Evolutionary conservation across 495 filamentous ascomycete genomes (phyloP).

Genomic region (Talaromyces ruber): DNA sequence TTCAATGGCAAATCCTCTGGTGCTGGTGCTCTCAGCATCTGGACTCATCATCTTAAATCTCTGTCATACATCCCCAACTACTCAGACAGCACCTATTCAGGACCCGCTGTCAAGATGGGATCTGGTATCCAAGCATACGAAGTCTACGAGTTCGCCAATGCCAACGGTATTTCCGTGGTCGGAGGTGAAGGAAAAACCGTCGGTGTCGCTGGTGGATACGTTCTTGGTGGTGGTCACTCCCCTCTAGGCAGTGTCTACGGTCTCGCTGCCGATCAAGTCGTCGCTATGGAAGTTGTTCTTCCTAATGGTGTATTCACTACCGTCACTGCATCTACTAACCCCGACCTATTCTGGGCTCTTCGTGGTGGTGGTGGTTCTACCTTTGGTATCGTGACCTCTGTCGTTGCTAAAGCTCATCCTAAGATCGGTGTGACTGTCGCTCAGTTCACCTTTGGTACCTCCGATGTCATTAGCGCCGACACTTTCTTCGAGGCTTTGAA

Average conservation of each 20-base stretch:
- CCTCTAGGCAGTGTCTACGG: constrained; percentile 15
- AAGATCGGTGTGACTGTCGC: constrained; percentile 31
- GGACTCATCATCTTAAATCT: constrained; percentile 52
- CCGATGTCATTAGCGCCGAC: constrained; percentile 18
- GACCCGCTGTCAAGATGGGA: constrained; percentile 47
- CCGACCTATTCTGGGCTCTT: constrained; percentile 55
- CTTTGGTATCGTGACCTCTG: constrained; percentile 44
- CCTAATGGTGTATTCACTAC: constrained; percentile 44
- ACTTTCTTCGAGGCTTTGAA: constrained; percentile 43
- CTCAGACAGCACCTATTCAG: constrained; percentile 24
- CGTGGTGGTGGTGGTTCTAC: constrained; percentile 33
- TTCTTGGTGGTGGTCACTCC: constrained; percentile 34
- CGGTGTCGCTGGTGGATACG: constrained; percentile 34
- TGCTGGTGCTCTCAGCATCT: constrained; percentile 45
- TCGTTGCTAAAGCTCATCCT: constrained; percentile 36
- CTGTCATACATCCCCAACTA: constrained; percentile 30
- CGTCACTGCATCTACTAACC: constrained; percentile 37
- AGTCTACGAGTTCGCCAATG: constrained; percentile 37
- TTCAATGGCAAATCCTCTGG: constrained; percentile 52
- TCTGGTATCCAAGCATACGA: constrained; percentile 47
- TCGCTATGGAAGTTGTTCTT: constrained; percentile 43
- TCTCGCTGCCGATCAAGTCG: constrained; percentile 33
- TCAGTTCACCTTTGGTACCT: constrained; percentile 30
- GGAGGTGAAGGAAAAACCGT: constrained; percentile 42
- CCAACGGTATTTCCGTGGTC: constrained; percentile 39